phyloP scores from a whole-genome alignment of 2,329 filamentous ascomycete species.

The Penicillium sp. region DNA sequence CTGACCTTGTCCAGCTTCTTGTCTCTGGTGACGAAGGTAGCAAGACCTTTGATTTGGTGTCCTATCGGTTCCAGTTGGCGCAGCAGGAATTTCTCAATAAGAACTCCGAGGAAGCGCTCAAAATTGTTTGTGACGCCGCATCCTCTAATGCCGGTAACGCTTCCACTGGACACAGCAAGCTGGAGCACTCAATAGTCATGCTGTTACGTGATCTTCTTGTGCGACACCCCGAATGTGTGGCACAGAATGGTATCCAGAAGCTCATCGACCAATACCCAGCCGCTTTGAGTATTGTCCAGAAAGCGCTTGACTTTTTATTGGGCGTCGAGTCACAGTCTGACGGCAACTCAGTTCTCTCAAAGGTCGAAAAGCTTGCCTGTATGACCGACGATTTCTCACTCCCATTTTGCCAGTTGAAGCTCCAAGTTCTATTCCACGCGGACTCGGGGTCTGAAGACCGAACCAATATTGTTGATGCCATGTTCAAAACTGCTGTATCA shows the following conservation, averaged over 20 bases:
- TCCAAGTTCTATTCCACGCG: constrained; percentile 40
- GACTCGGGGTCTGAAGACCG: constrained; percentile 28
- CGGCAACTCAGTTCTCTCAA: constrained; percentile 21
- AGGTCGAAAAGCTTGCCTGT: constrained; percentile 36
- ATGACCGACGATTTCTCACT: constrained; percentile 44
- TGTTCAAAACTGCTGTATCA: constrained; percentile 41
- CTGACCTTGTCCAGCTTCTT: constrained; percentile 36
- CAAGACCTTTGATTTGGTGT: constrained; percentile 34
- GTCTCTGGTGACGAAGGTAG: constrained; percentile 18
- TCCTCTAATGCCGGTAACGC: constrained; percentile 15
- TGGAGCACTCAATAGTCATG: constrained; percentile 25
- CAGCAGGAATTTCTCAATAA: constrained; percentile 41
- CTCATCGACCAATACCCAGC: constrained; percentile 29
- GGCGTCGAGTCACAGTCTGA: constrained; percentile 24
- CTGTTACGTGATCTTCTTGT: constrained; percentile 37
- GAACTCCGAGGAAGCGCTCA: constrained; percentile 33
- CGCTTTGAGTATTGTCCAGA: constrained; percentile 28
- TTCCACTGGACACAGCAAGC: constrained; percentile 10
- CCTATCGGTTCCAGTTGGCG: constrained; percentile 41
- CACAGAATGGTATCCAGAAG: constrained; percentile 30
- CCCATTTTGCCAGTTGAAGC: constrained; percentile 43
- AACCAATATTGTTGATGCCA: constrained; percentile 37
- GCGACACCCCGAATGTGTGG: constrained; percentile 30
- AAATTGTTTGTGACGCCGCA: constrained; percentile 33
- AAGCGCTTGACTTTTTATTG: constrained; percentile 36